Evolutionary conservation across 495 filamentous ascomycete genomes (phyloP).

Genomic region (Hyphodiscus hymeniophilus): DNA sequence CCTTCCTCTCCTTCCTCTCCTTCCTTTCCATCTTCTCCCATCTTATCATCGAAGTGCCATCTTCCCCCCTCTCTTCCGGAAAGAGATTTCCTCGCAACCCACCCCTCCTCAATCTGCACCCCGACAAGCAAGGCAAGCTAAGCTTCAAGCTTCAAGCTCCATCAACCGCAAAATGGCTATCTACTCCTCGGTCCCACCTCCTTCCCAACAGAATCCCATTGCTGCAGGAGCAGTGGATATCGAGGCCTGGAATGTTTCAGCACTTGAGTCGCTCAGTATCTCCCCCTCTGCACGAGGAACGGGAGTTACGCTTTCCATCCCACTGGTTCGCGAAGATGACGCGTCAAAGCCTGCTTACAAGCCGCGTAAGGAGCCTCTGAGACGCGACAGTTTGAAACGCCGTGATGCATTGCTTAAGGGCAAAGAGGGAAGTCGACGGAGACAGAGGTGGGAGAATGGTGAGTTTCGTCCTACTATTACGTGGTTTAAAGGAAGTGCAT

Average conservation of each 20-base stretch:
- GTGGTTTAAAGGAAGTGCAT: too few species aligned
- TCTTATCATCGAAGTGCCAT: not conserved
- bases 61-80: slow-evolving; percentile 1
- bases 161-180: slow-evolving; percentile 17
- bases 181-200: slow-evolving; percentile 17
- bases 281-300: slow-evolving; percentile 35
- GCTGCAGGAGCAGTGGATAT: slow-evolving; percentile 28
- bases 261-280: slow-evolving; percentile 40
- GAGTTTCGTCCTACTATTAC: too few species aligned
- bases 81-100: slow-evolving; percentile 1
- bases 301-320: slow-evolving; percentile 36
- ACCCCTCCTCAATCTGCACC: not conserved
- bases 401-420: slow-evolving; percentile 80
- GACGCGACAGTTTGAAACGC: slow-evolving; percentile 36
- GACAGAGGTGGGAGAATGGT: slow-evolving; percentile 96
- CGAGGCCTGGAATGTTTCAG: slow-evolving; percentile 40
- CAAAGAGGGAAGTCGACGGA: slow-evolving; percentile 81
- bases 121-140: not conserved
- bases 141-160: too few species aligned
- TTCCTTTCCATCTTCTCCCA: not conserved
- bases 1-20: not conserved
- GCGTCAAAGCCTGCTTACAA: slow-evolving; percentile 9
- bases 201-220: slow-evolving; percentile 19
- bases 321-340: slow-evolving; percentile 28
- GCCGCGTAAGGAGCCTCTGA: slow-evolving; percentile 15